phyloP scores from a whole-genome alignment of 2,329 filamentous ascomycete species.

The Coniochaeta sp. region DNA sequence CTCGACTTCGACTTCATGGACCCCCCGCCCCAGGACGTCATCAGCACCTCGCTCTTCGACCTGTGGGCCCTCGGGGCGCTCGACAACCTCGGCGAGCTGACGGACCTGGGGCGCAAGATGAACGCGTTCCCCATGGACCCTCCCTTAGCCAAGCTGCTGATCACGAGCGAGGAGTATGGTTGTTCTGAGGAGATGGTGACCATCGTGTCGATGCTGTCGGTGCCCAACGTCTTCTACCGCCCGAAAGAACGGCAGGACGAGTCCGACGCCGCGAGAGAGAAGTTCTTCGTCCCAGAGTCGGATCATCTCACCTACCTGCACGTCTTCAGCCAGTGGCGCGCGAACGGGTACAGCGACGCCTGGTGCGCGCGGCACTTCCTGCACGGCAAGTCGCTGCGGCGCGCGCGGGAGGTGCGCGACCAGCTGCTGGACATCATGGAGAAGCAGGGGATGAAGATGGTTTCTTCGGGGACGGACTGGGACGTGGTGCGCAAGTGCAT shows the following conservation, averaged over 20 bases:
- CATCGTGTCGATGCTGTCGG: slow-evolving; percentile 95
- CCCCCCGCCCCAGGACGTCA: slow-evolving; percentile 93
- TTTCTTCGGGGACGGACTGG: slow-evolving; percentile 93
- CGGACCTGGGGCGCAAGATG: slow-evolving; percentile 82
- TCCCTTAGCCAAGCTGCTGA: slow-evolving; percentile 86
- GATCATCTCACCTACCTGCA: slow-evolving; percentile 94
- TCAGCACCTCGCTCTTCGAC: slow-evolving; percentile 94
- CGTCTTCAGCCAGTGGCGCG: slow-evolving; percentile 92
- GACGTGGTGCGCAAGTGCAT: slow-evolving; percentile 94
- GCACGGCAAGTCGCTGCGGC: slow-evolving; percentile 85
- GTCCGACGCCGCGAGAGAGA: slow-evolving; percentile 89
- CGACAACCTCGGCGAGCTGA: slow-evolving; percentile 90
- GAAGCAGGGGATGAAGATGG: slow-evolving; percentile 81
- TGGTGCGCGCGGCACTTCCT: slow-evolving; percentile 95
- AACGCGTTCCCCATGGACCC: slow-evolving; percentile 98
- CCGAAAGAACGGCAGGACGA: slow-evolving; percentile 96
- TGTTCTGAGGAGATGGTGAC: slow-evolving; percentile 98
- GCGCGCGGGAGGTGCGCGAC: slow-evolving; percentile 89
- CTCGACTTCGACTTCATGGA: slow-evolving; percentile 99
- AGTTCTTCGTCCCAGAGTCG: slow-evolving; percentile 97
- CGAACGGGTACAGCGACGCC: slow-evolving; percentile 79
- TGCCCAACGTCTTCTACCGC: slow-evolving; percentile 93
- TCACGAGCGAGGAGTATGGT: slow-evolving; percentile 81
- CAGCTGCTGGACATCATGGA: slow-evolving; percentile 92
- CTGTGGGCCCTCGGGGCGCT: slow-evolving; percentile 92